phyloP scores from a whole-genome alignment of 2,329 filamentous ascomycete species.

The Cladophialophora carrionii region DNA sequence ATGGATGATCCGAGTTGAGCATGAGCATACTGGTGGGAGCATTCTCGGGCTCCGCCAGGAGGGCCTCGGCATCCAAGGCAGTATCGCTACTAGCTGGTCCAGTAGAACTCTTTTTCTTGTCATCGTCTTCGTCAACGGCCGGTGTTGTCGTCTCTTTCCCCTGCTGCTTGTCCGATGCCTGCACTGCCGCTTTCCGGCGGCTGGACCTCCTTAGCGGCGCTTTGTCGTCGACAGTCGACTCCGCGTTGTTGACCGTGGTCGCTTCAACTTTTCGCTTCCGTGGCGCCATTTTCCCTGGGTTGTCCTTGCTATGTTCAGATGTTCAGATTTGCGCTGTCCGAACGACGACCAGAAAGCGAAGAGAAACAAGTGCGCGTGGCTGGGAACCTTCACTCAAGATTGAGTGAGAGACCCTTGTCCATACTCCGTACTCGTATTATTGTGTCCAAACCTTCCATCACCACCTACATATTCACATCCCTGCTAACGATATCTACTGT shows the following conservation, averaged over 20 bases:
- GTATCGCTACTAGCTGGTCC: neutral
- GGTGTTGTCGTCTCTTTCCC: too few relatives aligned
- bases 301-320: neutral
- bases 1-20: neutral
- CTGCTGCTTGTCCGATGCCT: neutral
- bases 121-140: neutral
- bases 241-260: neutral
- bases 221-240: neutral
- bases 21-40: neutral
- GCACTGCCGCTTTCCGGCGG: neutral
- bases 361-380: too few relatives aligned
- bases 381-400: too few relatives aligned
- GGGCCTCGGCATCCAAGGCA: neutral
- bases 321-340: neutral
- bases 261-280: neutral
- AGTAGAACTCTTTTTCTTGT: neutral
- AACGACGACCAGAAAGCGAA: too few relatives aligned
- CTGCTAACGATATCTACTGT: too few relatives aligned
- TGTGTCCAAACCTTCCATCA: too few relatives aligned
- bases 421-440: too few relatives aligned
- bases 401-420: too few relatives aligned
- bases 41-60: too few relatives aligned
- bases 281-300: neutral
- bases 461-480: too few relatives aligned
- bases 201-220: slow-evolving; percentile 1